Evolutionary conservation across 352 stramenopile species (phyloP), one percentile per base, ranked within the genome.

Genomic region (Discostella stelligera): DNA sequence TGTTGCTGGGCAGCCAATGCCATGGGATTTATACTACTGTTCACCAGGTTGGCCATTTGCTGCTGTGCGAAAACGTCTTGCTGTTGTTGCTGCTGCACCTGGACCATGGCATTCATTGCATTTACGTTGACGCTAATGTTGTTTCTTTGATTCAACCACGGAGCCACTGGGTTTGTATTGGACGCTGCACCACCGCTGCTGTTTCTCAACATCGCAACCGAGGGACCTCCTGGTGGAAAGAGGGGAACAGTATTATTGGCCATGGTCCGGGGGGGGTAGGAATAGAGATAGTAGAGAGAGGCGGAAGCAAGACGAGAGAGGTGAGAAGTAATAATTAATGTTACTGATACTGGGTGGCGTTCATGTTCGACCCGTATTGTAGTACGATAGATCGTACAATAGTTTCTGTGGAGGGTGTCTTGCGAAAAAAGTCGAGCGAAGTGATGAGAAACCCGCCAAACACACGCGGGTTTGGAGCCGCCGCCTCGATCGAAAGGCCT

Each of bases 121-220:
- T 66, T 44, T 10, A 44, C 37, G 37, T 44, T 44, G 2, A 14
- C 20, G 14, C 52, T 66, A 4, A 53, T 21, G n/a, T 2, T 21
- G n/a, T 2, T 66, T 30, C 48, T 54, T 14, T 52, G 59, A 39
- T 66, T 66, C 32, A 66, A 54, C 59, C 59, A 66, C 37, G 59
- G 23, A 8, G 59, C 59, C 53, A 13, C 25, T 16, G 53, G 25
- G 10, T 61, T 61, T 20, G 23, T 9, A 37, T 61, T 61, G 46
- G 53, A 0, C 13, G 7, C 25, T 20, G 53, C 53, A 37, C 23
- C 25, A 13, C 53, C 53, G 39, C 21, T 37, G 23, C 18, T 61
- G 53, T 37, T 61, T 46, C 53, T 37, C 53, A 37, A 1, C 53
- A 61, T 46, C 13, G 14, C 50, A 1, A 18, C 5, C 48, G 48